Evolutionary conservation across 495 filamentous ascomycete genomes (phyloP).

Genomic region (Penicillium chermesinum): DNA sequence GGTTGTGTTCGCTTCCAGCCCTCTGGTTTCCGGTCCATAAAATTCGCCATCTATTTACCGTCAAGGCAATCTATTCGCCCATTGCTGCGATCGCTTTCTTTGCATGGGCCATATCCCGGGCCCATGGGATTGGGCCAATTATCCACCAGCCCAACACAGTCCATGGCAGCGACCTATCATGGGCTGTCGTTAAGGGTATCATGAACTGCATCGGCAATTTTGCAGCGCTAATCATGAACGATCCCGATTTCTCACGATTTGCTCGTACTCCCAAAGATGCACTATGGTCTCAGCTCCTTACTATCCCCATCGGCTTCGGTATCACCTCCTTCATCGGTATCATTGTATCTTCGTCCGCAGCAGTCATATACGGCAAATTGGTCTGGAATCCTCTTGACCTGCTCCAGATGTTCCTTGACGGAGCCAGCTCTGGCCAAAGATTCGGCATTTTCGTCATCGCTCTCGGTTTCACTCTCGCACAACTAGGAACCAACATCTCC

Average conservation of each 20-base stretch:
- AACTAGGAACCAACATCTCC: conserved; percentile 89
- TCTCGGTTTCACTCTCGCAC: conserved; percentile 75
- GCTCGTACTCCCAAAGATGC: conserved; percentile 75
- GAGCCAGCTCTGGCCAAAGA: conserved; percentile 69
- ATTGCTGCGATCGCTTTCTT: conserved; percentile 81
- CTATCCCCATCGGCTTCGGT: conserved; percentile 82
- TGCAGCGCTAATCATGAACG: conserved; percentile 71
- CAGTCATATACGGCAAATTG: conserved; percentile 66
- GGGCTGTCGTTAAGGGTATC: conserved; percentile 77
- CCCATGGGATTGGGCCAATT: conserved; percentile 81
- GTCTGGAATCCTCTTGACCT: conserved; percentile 88
- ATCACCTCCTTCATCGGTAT: conserved; percentile 92
- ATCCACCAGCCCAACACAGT: conserved; percentile 62
- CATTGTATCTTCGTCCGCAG: conserved; percentile 81
- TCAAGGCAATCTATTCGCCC: conserved; percentile 83
- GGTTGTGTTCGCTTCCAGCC: conserved; percentile 72
- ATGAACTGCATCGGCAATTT: conserved; percentile 93
- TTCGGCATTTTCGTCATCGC: conserved; percentile 89
- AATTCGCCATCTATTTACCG: conserved; percentile 81
- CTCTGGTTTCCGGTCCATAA: conserved; percentile 67
- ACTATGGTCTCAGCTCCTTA: conserved; percentile 82
- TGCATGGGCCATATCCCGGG: conserved; percentile 81
- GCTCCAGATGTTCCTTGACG: conserved; percentile 65
- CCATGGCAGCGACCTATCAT: conserved; percentile 66
- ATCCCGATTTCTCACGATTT: conserved; percentile 89